Conservation (phyloP, 208 protist genomes). For the Leishmania mexicana region DNA sequence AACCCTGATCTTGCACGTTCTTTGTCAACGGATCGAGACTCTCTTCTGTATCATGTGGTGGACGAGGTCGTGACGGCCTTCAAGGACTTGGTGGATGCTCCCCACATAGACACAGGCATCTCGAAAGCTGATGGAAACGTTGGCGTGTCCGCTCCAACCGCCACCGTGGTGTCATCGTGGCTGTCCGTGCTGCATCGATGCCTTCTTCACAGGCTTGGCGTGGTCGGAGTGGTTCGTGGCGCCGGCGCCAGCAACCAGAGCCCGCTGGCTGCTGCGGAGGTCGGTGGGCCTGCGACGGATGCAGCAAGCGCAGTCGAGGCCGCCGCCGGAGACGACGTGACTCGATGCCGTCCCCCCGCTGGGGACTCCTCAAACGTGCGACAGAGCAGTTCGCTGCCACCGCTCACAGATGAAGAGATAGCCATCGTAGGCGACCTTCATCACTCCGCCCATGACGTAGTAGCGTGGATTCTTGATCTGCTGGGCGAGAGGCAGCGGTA, state of each 20-base stretch:
- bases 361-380: background rate
- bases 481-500: background rate
- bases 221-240: background rate
- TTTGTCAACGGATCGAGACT: background rate
- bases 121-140: background rate
- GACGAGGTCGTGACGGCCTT: slow-evolving; percentile 4
- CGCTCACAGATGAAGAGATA: background rate
- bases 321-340: background rate
- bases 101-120: background rate
- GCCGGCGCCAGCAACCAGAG: background rate
- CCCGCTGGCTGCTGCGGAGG: background rate
- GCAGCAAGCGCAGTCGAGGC: background rate
- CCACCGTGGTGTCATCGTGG: slow-evolving; percentile 3
- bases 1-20: background rate
- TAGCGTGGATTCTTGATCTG: background rate
- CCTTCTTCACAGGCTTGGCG: background rate
- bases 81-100: background rate
- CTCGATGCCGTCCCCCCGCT: background rate
- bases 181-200: slow-evolving; percentile 4
- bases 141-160: background rate
- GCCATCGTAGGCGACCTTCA: background rate
- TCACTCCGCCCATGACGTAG: background rate
- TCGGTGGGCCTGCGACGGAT: background rate
- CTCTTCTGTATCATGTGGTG: slow-evolving; percentile 6
- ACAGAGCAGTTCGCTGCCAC: background rate